These are phyloP conservation scores for Exserohilum rostratum DNA, from an alignment of 2,329 filamentous ascomycete species.

Conservation along the genomic window DNA sequence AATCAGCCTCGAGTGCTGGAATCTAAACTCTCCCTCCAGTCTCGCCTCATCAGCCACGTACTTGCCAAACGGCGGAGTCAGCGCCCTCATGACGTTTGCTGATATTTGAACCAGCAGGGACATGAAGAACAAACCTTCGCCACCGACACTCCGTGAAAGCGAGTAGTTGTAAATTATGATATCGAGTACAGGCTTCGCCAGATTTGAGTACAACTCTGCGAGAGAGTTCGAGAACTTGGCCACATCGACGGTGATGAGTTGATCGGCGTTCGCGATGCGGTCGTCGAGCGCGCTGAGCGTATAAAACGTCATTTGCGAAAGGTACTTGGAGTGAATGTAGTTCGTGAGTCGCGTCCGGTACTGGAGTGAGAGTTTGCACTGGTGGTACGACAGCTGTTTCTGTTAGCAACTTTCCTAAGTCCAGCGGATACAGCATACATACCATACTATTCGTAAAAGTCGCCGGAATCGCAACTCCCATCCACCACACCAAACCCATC, in stretches of 20 bases:
- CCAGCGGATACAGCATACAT: conserved; percentile 37
- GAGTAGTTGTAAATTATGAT: conserved; percentile 98
- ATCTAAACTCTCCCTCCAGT: conserved; percentile 93
- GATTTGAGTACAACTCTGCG: conserved; percentile 92
- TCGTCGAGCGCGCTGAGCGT: conserved; percentile 94
- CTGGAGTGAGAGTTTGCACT: conserved; percentile 89
- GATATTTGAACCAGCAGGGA: conserved; percentile 90
- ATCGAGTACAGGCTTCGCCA: conserved; percentile 92
- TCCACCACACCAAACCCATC: conserved; percentile 93
- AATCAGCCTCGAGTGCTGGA: conserved; percentile 91
- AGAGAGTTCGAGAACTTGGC: conserved; percentile 95
- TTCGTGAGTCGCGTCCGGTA: conserved; percentile 95
- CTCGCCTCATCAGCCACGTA: conserved; percentile 96
- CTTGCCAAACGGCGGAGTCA: conserved; percentile 95
- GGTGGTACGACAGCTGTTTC: conserved; percentile 85
- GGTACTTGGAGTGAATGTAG: conserved; percentile 91
- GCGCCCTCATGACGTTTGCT: conserved; percentile 87
- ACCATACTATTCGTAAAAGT: conserved; percentile 99
- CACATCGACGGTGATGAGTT: conserved; percentile 95
- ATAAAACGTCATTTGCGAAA: conserved; percentile 98
- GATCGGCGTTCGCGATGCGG: conserved; percentile 97
- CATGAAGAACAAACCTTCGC: conserved; percentile 96
- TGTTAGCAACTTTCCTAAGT: conserved; percentile 19
- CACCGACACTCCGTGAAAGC: conserved; percentile 90
- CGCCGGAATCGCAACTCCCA: conserved; percentile 92